These are phyloP conservation scores for Leccinum obscurum DNA, from an alignment of 768 basidiomycete genomes.

Conservation along the genomic window DNA sequence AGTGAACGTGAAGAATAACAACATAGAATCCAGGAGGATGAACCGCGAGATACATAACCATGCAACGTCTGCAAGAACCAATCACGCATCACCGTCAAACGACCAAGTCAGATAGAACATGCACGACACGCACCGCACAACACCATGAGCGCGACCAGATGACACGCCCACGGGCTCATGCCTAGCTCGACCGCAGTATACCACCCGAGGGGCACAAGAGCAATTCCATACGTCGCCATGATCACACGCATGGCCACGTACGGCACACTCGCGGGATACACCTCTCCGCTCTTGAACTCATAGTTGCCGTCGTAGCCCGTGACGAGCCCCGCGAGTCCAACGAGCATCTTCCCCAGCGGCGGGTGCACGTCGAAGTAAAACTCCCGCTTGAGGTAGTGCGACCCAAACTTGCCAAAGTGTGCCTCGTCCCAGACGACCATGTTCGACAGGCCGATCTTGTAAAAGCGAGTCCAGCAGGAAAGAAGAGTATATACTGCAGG, in stretches of 20 bases:
- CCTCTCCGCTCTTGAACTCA: slow-evolving; percentile 91
- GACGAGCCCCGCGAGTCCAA: slow-evolving; percentile 88
- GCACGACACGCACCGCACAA: slow-evolving; percentile 60
- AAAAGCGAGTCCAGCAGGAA: slow-evolving; percentile 92
- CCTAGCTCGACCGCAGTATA: slow-evolving; percentile 94
- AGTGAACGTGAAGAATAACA: slow-evolving; percentile 98
- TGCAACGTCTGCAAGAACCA: slow-evolving; percentile 70
- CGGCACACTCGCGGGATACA: slow-evolving; percentile 82
- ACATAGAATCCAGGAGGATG: slow-evolving; percentile 96
- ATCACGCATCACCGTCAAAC: background rate
- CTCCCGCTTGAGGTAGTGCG: slow-evolving; percentile 96
- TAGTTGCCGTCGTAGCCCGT: slow-evolving; percentile 90
- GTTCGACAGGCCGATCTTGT: slow-evolving; percentile 85
- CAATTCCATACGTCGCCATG: slow-evolving; percentile 91
- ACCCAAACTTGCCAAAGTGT: slow-evolving; percentile 99
- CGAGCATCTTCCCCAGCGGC: slow-evolving; percentile 98
- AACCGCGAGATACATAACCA: slow-evolving; percentile 98
- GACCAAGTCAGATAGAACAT: slow-evolving; percentile 24
- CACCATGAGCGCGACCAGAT: slow-evolving; percentile 93
- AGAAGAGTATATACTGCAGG: slow-evolving; percentile 89
- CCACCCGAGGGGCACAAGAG: slow-evolving; percentile 95
- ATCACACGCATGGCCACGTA: slow-evolving; percentile 95
- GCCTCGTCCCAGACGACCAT: slow-evolving; percentile 99
- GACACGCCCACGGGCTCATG: slow-evolving; percentile 86
- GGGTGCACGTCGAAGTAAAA: slow-evolving; percentile 99